These are phyloP conservation scores for Lophium mytilinum DNA, from an alignment of 495 filamentous ascomycete species.

Conservation along the genomic window DNA sequence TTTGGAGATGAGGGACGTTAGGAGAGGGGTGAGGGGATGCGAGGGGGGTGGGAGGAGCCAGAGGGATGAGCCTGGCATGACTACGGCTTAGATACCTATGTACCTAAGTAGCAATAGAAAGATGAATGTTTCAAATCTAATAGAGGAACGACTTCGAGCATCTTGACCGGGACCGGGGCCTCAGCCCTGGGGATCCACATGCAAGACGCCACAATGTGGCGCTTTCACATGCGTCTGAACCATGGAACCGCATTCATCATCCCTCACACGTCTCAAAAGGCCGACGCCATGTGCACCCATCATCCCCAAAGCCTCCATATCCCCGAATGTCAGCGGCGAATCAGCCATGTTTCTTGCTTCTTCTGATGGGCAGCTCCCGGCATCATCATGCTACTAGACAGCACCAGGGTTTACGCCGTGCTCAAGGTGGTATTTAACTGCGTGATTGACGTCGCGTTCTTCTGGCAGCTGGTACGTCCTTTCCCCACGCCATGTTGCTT, in stretches of 20 bases:
- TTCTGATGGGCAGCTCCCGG: background rate
- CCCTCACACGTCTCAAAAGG: background rate
- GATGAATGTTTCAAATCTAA: no score
- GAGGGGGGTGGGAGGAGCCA: slow-evolving; percentile 31
- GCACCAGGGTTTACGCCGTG: slow-evolving; percentile 12
- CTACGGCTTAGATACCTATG: background rate
- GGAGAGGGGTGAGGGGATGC: slow-evolving; percentile 19
- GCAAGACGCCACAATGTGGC: no score
- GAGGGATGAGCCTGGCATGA: slow-evolving; percentile 29
- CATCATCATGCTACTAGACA: slow-evolving; percentile 8
- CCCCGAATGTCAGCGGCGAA: slow-evolving; percentile 12
- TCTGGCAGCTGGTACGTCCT: slow-evolving; percentile 31
- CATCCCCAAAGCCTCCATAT: slow-evolving; percentile 8
- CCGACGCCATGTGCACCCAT: background rate
- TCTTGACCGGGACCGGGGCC: no score
- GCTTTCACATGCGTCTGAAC: no score
- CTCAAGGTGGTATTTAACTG: slow-evolving; percentile 18
- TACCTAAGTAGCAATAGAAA: no score
- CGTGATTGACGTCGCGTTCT: slow-evolving; percentile 31
- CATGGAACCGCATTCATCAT: background rate
- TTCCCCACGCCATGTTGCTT: background rate
- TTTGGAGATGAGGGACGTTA: slow-evolving; percentile 17
- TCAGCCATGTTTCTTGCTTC: slow-evolving; percentile 12
- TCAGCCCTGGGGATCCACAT: no score
- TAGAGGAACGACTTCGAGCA: no score